Evolutionary conservation across 2,329 filamentous ascomycete species (phyloP).

Genomic region (Aspergillus amoenus): DNA sequence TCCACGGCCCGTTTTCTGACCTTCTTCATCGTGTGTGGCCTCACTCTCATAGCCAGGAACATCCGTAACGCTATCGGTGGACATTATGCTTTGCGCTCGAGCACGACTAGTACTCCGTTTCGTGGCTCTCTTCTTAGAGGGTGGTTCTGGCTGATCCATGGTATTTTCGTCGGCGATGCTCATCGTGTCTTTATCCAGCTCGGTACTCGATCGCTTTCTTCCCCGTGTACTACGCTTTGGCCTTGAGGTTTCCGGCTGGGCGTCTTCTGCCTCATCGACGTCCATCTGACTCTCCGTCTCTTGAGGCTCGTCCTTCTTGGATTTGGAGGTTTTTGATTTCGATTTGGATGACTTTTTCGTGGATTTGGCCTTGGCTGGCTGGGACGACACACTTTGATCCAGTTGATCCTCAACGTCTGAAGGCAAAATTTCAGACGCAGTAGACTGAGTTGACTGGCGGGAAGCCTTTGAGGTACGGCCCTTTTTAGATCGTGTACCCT

Average conservation of each 20-base stretch:
- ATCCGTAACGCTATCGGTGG: slow-evolving; percentile 30
- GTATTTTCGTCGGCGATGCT: slow-evolving; percentile 15
- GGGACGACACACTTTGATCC: slow-evolving; percentile 57
- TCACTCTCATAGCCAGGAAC: slow-evolving; percentile 13
- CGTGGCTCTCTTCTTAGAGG: slow-evolving; percentile 60
- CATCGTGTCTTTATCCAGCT: slow-evolving; percentile 40
- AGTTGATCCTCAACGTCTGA: slow-evolving; percentile 52
- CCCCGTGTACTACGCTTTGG: slow-evolving; percentile 44
- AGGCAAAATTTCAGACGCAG: slow-evolving; percentile 45
- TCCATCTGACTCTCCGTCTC: slow-evolving; percentile 44
- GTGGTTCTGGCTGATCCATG: slow-evolving; percentile 36
- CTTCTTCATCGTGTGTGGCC: slow-evolving; percentile 25
- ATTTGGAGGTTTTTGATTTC: slow-evolving; percentile 36
- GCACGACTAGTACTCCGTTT: slow-evolving; percentile 51
- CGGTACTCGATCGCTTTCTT: slow-evolving; percentile 64
- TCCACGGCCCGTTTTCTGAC: slow-evolving; percentile 48
- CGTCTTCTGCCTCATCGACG: slow-evolving; percentile 26
- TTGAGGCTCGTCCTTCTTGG: slow-evolving; percentile 41
- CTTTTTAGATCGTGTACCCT: slow-evolving; percentile 58
- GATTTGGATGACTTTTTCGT: slow-evolving; percentile 43
- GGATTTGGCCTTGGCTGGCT: slow-evolving; percentile 53
- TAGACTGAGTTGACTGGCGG: slow-evolving; percentile 58
- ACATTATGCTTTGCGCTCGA: slow-evolving; percentile 40
- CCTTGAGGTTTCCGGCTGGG: slow-evolving; percentile 32
- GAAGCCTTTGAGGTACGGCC: slow-evolving; percentile 67